Conservation (phyloP, 805 yeast genomes). For the Candida succiphila region DNA sequence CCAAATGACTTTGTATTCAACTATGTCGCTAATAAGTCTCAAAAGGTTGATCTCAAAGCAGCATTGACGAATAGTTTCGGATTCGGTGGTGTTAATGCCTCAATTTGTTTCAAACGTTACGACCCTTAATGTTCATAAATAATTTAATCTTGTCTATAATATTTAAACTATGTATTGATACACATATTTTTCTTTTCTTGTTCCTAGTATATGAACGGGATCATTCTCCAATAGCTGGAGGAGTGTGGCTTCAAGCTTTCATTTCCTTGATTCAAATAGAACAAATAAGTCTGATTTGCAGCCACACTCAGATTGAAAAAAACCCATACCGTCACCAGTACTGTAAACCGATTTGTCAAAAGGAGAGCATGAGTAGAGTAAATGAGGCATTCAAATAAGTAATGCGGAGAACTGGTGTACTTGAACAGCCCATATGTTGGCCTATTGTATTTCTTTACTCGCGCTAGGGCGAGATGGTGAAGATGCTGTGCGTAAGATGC, state of each 20-base stretch:
- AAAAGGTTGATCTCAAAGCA: constrained; percentile 29
- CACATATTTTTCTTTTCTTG: no score
- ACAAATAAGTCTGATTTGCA: constrained; percentile 40
- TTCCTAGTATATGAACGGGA: constrained; percentile 19
- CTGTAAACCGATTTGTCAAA: constrained; percentile 9
- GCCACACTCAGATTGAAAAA: constrained; percentile 42
- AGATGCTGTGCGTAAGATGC: constrained; percentile 33
- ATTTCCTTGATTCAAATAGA: constrained; percentile 33
- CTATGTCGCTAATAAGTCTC: constrained; percentile 44
- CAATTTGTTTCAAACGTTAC: constrained; percentile 43
- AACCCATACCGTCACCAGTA: constrained; percentile 27
- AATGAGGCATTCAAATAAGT: constrained; percentile 52
- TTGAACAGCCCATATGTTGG: constrained; percentile 45
- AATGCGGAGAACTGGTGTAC: constrained; percentile 55
- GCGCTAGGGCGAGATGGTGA: constrained; percentile 41
- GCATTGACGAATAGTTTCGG: constrained; percentile 92
- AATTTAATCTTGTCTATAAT: no score
- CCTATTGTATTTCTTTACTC: constrained; percentile 41
- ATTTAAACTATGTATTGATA: no score
- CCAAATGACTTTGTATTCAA: constrained; percentile 36
- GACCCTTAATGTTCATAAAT: not conserved
- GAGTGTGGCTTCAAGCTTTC: constrained; percentile 7
- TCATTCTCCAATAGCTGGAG: constrained; percentile 10
- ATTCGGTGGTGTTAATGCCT: constrained; percentile 92
- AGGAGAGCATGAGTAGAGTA: constrained; percentile 27